Percentiles rank a stretch among this genome's conserved stretches.
phyloP scores from a whole-genome alignment of 371 early-diverging fungal genomes.

The Mortierella sp. region DNA sequence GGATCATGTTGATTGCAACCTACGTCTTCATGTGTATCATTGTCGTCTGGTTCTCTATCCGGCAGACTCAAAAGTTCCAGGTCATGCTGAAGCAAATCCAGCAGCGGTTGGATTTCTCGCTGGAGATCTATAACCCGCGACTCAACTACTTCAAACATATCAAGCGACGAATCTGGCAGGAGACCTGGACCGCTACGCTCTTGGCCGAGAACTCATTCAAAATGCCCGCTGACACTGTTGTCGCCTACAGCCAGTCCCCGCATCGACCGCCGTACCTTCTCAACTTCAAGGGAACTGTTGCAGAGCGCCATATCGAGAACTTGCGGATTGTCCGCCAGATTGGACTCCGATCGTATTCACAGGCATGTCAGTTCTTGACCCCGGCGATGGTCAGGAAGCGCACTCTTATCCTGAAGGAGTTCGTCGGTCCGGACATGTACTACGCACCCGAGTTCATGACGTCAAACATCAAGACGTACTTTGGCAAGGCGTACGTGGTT shows the following conservation, averaged over 20 bases:
- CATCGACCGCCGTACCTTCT: constrained; percentile 71
- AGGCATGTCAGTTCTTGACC: constrained; percentile 56
- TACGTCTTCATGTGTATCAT: constrained; percentile 48
- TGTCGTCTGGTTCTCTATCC: constrained; percentile 55
- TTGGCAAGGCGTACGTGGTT: constrained; percentile 68
- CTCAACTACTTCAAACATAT: constrained; percentile 59
- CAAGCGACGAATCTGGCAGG: constrained; percentile 68
- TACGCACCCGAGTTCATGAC: constrained; percentile 64
- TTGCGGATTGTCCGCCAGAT: constrained; percentile 67
- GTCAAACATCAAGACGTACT: constrained; percentile 65
- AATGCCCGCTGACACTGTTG: constrained; percentile 62
- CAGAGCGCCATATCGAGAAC: constrained; percentile 75
- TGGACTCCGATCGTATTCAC: constrained; percentile 63
- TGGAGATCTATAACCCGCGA: constrained; percentile 55
- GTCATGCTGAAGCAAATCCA: constrained; percentile 57
- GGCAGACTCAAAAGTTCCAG: constrained; percentile 58
- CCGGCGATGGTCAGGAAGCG: constrained; percentile 50
- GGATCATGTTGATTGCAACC: constrained; percentile 41
- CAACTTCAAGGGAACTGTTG: constrained; percentile 69
- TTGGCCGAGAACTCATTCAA: constrained; percentile 67
- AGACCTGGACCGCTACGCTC: constrained; percentile 73
- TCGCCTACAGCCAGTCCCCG: constrained; percentile 61
- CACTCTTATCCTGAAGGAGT: constrained; percentile 52
- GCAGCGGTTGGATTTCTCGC: constrained; percentile 55
- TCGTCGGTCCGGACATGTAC: constrained; percentile 75